phyloP scores from a whole-genome alignment of 2,329 filamentous ascomycete species.

The Claviceps pusilla region DNA sequence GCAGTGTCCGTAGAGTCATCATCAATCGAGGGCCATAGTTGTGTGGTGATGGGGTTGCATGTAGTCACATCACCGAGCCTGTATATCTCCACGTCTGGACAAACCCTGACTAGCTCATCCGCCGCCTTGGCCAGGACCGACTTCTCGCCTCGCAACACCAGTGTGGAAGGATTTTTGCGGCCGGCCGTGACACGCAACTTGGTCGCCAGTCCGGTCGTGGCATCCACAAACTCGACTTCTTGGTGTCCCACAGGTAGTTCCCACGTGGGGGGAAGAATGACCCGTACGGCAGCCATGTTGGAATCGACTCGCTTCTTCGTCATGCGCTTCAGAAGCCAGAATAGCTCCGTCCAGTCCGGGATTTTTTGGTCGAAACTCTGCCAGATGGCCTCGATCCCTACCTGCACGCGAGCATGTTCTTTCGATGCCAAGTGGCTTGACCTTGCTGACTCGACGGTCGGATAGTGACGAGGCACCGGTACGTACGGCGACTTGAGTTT shows the following conservation, averaged over 20 bases:
- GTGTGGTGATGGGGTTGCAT: constrained; percentile 20
- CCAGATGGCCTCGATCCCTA: constrained; percentile 21
- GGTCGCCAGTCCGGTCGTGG: constrained; percentile 18
- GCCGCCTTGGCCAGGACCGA: constrained; percentile 18
- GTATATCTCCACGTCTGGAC: constrained; percentile 19
- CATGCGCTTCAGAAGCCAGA: constrained; percentile 22
- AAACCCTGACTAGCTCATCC: constrained; percentile 18
- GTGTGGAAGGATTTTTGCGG: constrained; percentile 15
- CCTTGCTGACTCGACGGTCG: constrained; percentile 11
- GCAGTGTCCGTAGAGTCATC: no score
- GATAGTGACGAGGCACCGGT: constrained; percentile 15
- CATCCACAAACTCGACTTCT: constrained; percentile 20
- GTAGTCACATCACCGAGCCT: constrained; percentile 21
- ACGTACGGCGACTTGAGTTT: constrained; percentile 15
- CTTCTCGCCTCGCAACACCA: constrained; percentile 19
- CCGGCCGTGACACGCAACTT: constrained; percentile 21
- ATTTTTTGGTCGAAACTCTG: constrained; percentile 13
- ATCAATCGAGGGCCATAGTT: constrained; percentile 22
- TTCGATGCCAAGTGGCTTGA: constrained; percentile 10
- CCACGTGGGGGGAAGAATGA: constrained; percentile 21
- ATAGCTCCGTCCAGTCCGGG: constrained; percentile 25
- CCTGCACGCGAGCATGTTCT: constrained; percentile 20
- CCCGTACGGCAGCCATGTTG: constrained; percentile 21
- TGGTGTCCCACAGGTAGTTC: constrained; percentile 20
- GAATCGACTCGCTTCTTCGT: constrained; percentile 19